phyloP scores from a whole-genome alignment of 148 eudicot genomes.

The Rhododendron ovatum region DNA sequence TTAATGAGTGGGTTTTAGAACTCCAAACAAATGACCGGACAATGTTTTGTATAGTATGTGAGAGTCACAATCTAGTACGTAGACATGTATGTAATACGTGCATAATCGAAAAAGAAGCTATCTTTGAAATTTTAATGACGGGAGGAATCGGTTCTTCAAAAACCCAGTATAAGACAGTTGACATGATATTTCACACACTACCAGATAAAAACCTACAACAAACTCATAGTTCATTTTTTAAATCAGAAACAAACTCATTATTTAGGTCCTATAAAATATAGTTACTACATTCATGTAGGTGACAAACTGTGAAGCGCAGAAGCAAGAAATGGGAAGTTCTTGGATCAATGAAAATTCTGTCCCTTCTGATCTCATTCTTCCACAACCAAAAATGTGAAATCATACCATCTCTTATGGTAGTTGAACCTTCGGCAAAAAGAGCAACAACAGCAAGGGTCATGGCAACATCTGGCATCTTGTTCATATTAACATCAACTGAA shows the following conservation, averaged over 20 bases:
- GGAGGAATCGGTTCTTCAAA: background rate
- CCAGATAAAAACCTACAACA: background rate
- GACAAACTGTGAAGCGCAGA: background rate
- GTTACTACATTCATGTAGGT: background rate
- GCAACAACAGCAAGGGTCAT: slow-evolving; percentile 99
- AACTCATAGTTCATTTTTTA: background rate
- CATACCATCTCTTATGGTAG: slow-evolving; percentile 94
- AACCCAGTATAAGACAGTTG: background rate
- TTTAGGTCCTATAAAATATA: background rate
- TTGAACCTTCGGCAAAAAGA: slow-evolving; percentile 89
- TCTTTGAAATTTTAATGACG: background rate
- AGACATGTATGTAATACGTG: background rate
- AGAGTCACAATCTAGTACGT: background rate
- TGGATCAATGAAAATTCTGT: background rate
- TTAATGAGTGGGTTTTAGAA: background rate
- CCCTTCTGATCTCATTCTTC: background rate
- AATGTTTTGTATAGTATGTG: background rate
- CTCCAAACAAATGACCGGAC: background rate
- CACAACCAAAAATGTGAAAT: background rate
- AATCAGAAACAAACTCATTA: background rate
- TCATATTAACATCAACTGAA: slow-evolving; percentile 96
- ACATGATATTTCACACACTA: background rate
- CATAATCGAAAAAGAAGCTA: background rate
- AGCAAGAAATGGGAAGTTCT: background rate
- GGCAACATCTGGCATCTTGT: slow-evolving; percentile 99